These are phyloP conservation scores for Fusarium protoensiforme DNA, from an alignment of 2,329 filamentous ascomycete genomes.

Conservation along the genomic window DNA sequence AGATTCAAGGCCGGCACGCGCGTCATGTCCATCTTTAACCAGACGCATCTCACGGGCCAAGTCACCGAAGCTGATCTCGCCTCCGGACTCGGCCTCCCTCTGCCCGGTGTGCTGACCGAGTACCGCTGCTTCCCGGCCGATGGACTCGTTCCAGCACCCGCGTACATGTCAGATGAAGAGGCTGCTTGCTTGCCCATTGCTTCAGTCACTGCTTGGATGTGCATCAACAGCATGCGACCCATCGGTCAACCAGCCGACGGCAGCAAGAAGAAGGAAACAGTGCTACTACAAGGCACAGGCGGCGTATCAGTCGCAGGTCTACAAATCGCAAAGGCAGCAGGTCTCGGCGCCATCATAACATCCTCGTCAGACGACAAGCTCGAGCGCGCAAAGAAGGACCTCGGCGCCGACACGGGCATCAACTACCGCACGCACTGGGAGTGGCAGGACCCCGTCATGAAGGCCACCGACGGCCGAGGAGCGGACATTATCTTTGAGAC, in stretches of 20 bases:
- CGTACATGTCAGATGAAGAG: slow-evolving; percentile 68
- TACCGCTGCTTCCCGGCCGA: slow-evolving; percentile 68
- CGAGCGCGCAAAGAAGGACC: slow-evolving; percentile 53
- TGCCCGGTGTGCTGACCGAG: slow-evolving; percentile 66
- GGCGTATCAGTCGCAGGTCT: slow-evolving; percentile 63
- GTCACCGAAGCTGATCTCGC: slow-evolving; percentile 65
- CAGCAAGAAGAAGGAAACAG: slow-evolving; percentile 42
- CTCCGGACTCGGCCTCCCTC: slow-evolving; percentile 69
- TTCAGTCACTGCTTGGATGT: slow-evolving; percentile 73
- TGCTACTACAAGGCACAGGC: slow-evolving; percentile 66
- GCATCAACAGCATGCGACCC: slow-evolving; percentile 69
- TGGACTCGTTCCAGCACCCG: slow-evolving; percentile 66
- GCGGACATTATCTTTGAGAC: slow-evolving; percentile 67
- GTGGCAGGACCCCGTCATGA: slow-evolving; percentile 62
- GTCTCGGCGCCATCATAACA: slow-evolving; percentile 63
- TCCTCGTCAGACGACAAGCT: slow-evolving; percentile 66
- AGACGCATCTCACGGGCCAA: slow-evolving; percentile 68
- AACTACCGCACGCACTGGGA: slow-evolving; percentile 65
- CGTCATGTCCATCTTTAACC: slow-evolving; percentile 74
- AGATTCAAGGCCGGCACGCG: slow-evolving; percentile 68
- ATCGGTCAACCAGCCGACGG: slow-evolving; percentile 56
- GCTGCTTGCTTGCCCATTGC: slow-evolving; percentile 71
- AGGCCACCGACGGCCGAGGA: slow-evolving; percentile 56
- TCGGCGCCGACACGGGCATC: slow-evolving; percentile 64
- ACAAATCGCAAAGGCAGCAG: slow-evolving; percentile 65